phyloP scores from a whole-genome alignment of 2,329 filamentous ascomycete genomes.

The Aspergillus sp. region DNA sequence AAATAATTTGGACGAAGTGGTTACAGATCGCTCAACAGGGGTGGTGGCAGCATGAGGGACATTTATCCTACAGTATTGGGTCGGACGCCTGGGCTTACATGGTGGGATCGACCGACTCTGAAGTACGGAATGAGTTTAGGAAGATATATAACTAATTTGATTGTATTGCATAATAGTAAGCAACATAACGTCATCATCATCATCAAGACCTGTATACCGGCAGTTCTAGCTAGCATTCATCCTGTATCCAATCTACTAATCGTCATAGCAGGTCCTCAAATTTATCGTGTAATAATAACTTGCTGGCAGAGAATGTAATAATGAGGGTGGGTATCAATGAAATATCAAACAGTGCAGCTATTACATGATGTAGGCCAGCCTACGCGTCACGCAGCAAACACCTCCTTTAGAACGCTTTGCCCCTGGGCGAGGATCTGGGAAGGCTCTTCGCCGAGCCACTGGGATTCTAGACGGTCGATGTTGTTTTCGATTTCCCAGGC shows the following conservation, averaged over 20 bases:
- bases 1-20: too few relatives aligned
- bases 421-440: constrained; percentile 35
- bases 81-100: not conserved
- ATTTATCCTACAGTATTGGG: too few relatives aligned
- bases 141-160: not conserved
- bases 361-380: not conserved
- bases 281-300: not conserved
- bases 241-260: not conserved
- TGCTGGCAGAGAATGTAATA: not conserved
- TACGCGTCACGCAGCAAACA: constrained; percentile 15
- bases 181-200: not conserved
- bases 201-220: not conserved
- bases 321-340: constrained; percentile 7
- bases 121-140: not conserved
- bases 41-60: too few relatives aligned
- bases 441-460: constrained; percentile 46
- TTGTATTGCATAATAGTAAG: not conserved
- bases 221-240: not conserved
- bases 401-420: constrained; percentile 33
- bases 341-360: not conserved
- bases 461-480: constrained; percentile 39
- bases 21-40: too few relatives aligned
- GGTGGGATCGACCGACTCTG: too few relatives aligned
- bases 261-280: not conserved
- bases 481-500: constrained; percentile 48